These are phyloP conservation scores for Pyricularia pennisetigena DNA, from an alignment of 2,329 filamentous ascomycete species.

Conservation along the genomic window DNA sequence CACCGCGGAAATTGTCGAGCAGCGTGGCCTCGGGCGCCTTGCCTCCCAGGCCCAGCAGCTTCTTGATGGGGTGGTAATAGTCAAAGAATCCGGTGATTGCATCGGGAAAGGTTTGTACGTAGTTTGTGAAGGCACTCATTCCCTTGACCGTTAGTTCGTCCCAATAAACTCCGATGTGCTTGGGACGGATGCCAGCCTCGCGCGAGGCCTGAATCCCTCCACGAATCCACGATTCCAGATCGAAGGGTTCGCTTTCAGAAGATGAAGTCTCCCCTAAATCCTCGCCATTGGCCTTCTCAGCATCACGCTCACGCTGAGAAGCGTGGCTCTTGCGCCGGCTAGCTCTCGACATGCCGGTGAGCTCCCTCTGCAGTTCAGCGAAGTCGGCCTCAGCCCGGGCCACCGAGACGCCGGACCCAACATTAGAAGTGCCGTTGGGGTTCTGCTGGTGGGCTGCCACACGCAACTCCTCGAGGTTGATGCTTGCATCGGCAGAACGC, in stretches of 20 bases:
- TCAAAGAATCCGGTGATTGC: slow-evolving; percentile 72
- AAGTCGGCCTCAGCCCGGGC: slow-evolving; percentile 62
- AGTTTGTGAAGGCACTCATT: slow-evolving; percentile 64
- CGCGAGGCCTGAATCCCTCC: slow-evolving; percentile 62
- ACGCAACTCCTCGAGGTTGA: slow-evolving; percentile 25
- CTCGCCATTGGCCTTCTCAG: slow-evolving; percentile 43
- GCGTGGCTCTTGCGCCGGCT: slow-evolving; percentile 29
- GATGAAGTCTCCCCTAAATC: slow-evolving; percentile 24
- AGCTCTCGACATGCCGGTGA: slow-evolving; percentile 45
- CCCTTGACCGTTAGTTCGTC: slow-evolving; percentile 68
- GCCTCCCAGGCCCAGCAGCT: slow-evolving; percentile 53
- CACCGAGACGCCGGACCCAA: slow-evolving; percentile 47
- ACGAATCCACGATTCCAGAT: slow-evolving; percentile 64
- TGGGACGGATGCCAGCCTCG: slow-evolving; percentile 69
- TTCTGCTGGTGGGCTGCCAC: slow-evolving; percentile 34
- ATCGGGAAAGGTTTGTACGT: slow-evolving; percentile 65
- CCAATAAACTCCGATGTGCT: slow-evolving; percentile 75
- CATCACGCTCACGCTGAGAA: slow-evolving; percentile 35
- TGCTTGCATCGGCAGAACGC: slow-evolving; percentile 11
- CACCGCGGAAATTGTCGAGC: slow-evolving; percentile 59
- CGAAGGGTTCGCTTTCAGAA: slow-evolving; percentile 51
- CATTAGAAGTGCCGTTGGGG: slow-evolving; percentile 34
- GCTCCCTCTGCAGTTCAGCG: slow-evolving; percentile 51
- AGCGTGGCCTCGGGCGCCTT: slow-evolving; percentile 66
- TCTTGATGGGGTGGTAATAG: slow-evolving; percentile 53